Conservation (phyloP, 352 stramenopile genomes). For the Phytophthora hibernalis region DNA sequence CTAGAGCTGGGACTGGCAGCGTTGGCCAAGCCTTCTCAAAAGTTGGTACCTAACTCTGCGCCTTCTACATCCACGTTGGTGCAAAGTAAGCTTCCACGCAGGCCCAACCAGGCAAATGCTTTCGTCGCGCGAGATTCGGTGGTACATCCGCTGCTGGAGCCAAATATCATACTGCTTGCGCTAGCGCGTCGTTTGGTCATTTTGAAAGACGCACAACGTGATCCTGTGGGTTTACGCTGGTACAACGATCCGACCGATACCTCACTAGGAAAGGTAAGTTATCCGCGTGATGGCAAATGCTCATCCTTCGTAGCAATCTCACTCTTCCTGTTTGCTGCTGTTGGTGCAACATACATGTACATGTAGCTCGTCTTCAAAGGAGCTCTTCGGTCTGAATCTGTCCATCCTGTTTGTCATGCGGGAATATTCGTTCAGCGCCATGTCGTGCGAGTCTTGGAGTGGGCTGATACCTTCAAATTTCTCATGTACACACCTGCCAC, state of each 20-base stretch:
- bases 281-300: no score
- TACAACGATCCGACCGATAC: conserved; percentile 38
- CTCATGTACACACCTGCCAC: conserved; percentile 47
- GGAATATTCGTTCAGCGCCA: conserved; percentile 2
- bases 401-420: not conserved
- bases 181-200: conserved; percentile 26
- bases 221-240: conserved; percentile 6
- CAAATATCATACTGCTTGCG: conserved; percentile 25
- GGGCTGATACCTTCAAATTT: conserved; percentile 40
- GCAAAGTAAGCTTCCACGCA: conserved; percentile 4
- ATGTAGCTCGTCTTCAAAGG: conserved; percentile 53
- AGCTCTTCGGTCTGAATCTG: conserved; percentile 13
- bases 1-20: conserved; percentile 1
- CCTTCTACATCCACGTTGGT: not conserved
- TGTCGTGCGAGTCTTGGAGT: conserved; percentile 48
- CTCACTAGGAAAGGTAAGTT: conserved; percentile 51
- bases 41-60: not conserved
- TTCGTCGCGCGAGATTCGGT: conserved; percentile 24
- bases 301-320: not conserved
- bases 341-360: no score
- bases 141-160: conserved; percentile 13
- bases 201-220: not conserved
- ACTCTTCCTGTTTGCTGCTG: not conserved
- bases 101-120: not conserved
- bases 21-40: not conserved